Evolutionary conservation across 1,284 basidiomycete genomes (phyloP).

Genomic region (Ustilago trichophora): DNA sequence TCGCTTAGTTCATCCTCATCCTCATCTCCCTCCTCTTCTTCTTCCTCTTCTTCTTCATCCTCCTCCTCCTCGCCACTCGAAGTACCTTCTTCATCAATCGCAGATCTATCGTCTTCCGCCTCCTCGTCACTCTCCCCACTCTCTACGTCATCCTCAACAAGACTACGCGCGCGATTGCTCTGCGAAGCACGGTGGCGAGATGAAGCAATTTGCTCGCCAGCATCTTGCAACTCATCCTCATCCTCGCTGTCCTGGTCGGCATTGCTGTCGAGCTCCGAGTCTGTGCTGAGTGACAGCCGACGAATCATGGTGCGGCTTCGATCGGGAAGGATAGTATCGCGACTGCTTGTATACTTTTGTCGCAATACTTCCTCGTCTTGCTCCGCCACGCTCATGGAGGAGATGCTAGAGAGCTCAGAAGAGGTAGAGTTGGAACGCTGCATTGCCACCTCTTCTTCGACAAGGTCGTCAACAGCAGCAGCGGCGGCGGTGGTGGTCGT

Average conservation of each 20-base stretch:
- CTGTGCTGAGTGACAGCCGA: slow-evolving; percentile 18
- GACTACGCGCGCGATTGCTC: not conserved
- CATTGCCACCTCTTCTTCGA: too few species aligned
- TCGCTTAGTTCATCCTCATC: not conserved
- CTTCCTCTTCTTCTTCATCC: slow-evolving; percentile 5
- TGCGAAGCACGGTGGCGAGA: slow-evolving; percentile 5
- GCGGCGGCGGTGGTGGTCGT: too few species aligned
- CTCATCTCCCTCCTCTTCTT: slow-evolving; percentile 1
- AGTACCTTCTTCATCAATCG: not conserved
- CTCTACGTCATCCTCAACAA: slow-evolving; percentile 8
- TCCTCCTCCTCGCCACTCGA: not conserved
- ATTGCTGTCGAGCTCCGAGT: slow-evolving; percentile 10
- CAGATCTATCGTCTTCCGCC: not conserved
- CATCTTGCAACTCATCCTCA: not conserved
- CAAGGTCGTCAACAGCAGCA: too few species aligned
- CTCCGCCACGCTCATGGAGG: not conserved
- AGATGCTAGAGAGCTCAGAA: slow-evolving; percentile 2
- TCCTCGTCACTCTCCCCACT: not conserved
- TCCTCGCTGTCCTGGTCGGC: slow-evolving; percentile 1
- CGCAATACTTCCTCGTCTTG: slow-evolving; percentile 4
- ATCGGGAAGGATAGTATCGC: not conserved
- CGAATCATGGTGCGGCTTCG: slow-evolving; percentile 3
- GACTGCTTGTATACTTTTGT: slow-evolving; percentile 7
- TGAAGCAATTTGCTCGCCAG: too few species aligned
- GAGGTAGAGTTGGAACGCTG: slow-evolving; percentile 7